phyloP scores from a whole-genome alignment of 208 protist species.

The Wallacemonas rigidus region DNA sequence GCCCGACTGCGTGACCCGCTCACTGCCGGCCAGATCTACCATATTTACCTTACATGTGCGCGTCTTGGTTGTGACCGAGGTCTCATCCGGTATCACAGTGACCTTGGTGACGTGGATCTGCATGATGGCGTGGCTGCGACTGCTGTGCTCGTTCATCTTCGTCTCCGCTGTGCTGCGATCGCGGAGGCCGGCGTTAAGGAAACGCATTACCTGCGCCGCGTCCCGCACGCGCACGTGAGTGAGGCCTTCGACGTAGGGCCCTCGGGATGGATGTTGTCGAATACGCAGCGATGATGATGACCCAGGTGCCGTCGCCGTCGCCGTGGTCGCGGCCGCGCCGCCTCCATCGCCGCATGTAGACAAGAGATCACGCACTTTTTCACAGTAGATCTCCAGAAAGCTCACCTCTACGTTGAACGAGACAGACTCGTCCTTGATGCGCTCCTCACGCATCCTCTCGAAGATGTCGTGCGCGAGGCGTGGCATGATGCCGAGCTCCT shows the following conservation, averaged over 20 bases:
- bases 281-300: slow-evolving; percentile 38
- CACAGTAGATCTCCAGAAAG: slow-evolving; percentile 92
- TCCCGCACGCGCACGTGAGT: slow-evolving; percentile 57
- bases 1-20: slow-evolving; percentile 93
- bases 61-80: slow-evolving; percentile 64
- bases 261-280: slow-evolving; percentile 73
- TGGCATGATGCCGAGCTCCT: slow-evolving; percentile 78
- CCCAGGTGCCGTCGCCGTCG: neutral
- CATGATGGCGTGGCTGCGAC: slow-evolving; percentile 96
- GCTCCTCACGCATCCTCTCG: slow-evolving; percentile 60
- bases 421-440: slow-evolving; percentile 58
- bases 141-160: slow-evolving; percentile 95
- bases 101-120: slow-evolving; percentile 88
- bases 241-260: slow-evolving; percentile 82
- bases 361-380: slow-evolving; percentile 83
- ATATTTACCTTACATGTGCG: slow-evolving; percentile 88
- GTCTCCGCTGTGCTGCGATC: slow-evolving; percentile 89
- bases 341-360: neutral
- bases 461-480: slow-evolving; percentile 77
- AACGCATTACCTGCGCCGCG: slow-evolving; percentile 47
- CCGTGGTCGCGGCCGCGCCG: neutral
- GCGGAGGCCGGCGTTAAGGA: slow-evolving; percentile 61
- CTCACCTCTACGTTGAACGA: slow-evolving; percentile 70
- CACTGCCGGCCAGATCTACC: slow-evolving; percentile 97
- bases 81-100: slow-evolving; percentile 34